Conservation (phyloP, 495 filamentous ascomycete genomes). For the Lophiostoma macrostomum region DNA sequence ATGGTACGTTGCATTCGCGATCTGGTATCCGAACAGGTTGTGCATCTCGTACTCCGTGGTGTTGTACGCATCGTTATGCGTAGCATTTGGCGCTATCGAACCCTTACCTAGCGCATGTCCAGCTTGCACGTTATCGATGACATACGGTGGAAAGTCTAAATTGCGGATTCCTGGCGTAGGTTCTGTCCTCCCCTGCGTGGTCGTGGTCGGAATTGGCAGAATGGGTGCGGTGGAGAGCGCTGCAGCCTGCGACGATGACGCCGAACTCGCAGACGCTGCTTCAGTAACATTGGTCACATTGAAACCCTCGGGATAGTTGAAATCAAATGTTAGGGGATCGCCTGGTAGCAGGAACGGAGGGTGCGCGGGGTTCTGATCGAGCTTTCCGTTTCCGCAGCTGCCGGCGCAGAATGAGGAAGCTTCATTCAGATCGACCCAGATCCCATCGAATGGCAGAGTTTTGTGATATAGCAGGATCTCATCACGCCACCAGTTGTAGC, state of each 20-base stretch:
- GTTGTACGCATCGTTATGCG: background rate
- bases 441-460: slow-evolving; percentile 47
- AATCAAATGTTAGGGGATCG: slow-evolving; percentile 52
- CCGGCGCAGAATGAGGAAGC: slow-evolving; percentile 73
- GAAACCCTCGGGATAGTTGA: slow-evolving; percentile 70
- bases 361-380: slow-evolving; percentile 66
- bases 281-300: slow-evolving; percentile 64
- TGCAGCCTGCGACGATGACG: slow-evolving; percentile 49
- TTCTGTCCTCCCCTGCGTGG: background rate
- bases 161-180: slow-evolving; percentile 64
- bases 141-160: slow-evolving; percentile 74
- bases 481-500: slow-evolving; percentile 58
- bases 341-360: slow-evolving; percentile 64
- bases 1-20: background rate
- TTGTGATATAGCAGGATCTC: slow-evolving; percentile 48
- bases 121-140: slow-evolving; percentile 60
- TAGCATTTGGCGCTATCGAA: background rate
- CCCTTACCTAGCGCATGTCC: background rate
- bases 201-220: slow-evolving; percentile 54
- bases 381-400: slow-evolving; percentile 64
- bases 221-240: slow-evolving; percentile 43
- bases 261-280: slow-evolving; percentile 54
- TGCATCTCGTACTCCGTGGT: background rate
- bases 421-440: slow-evolving; percentile 51
- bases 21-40: background rate